Conservation (phyloP, 768 basidiomycete genomes). For the Auricularia cornea region DNA sequence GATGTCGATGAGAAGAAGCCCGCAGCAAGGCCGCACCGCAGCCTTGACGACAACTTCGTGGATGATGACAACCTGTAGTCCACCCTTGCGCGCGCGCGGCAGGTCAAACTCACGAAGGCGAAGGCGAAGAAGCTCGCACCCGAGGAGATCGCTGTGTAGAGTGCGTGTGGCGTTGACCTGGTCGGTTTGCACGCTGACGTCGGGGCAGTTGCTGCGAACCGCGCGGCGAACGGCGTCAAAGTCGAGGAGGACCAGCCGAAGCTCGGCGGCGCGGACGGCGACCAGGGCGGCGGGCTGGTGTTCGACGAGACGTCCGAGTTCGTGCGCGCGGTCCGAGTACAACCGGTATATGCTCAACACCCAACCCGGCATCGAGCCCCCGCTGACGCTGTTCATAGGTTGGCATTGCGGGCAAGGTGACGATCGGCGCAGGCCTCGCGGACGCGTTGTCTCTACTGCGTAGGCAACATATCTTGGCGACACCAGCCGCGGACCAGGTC, state of each 20-base stretch:
- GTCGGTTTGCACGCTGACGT: slow-evolving; percentile 6
- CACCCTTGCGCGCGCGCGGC: slow-evolving; percentile 76
- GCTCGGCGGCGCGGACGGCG: slow-evolving; percentile 28
- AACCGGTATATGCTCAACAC: no score
- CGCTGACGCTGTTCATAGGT: slow-evolving; percentile 20
- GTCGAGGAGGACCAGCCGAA: slow-evolving; percentile 38
- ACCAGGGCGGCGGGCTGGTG: slow-evolving; percentile 54
- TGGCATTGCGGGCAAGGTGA: slow-evolving; percentile 71
- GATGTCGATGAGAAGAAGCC: slow-evolving; percentile 66
- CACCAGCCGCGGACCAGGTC: slow-evolving; percentile 49
- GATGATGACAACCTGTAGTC: slow-evolving; percentile 98
- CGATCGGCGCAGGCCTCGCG: slow-evolving; percentile 76
- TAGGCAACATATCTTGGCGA: slow-evolving; percentile 81
- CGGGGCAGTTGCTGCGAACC: slow-evolving; percentile 55
- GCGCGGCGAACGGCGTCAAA: slow-evolving; percentile 38
- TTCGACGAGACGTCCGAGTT: slow-evolving; percentile 98
- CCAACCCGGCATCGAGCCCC: no score
- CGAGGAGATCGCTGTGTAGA: slow-evolving; percentile 71
- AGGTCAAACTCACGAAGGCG: slow-evolving; percentile 54
- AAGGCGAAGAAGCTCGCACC: slow-evolving; percentile 68
- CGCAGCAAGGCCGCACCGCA: slow-evolving; percentile 48
- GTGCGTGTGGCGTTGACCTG: slow-evolving; percentile 43
- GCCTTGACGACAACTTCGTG: slow-evolving; percentile 83
- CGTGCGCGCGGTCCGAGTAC: slow-evolving; percentile 72
- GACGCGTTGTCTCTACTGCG: slow-evolving; percentile 82